Evolutionary conservation across 495 filamentous ascomycete genomes (phyloP), one percentile per base, ranked within the genome.

Genomic region (Lophium mytilinum): DNA sequence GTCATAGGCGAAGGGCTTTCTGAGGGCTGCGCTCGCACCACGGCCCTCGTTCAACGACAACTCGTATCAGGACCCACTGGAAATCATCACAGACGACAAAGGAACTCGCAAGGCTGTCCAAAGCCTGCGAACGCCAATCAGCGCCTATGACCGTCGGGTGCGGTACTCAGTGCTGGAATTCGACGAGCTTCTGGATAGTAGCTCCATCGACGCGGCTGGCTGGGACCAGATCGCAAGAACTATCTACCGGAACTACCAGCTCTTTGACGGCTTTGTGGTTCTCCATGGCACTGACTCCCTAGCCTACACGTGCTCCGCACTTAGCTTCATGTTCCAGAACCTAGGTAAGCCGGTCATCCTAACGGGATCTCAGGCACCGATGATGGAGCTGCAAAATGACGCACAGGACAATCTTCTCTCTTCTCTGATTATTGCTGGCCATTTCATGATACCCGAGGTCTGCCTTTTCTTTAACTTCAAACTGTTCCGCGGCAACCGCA

Each of bases 251-350:
- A 98, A 98, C 71, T 98, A 96, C 71, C 81, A 83, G 49, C 80
- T 89, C 4, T 98, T 90, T 66, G 93, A 97, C 71, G 90, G 85
- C 18, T 98, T 98, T 67, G 90, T 98, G 9, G 78, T 98, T 15
- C 80, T 97, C n/a, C 93, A 98, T 70, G 93, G 93, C 59, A 98
- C 93, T 2, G 93, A 98, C 69, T 90, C 85, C 52, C 75, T 97
- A 52, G 87, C 91, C 9, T 96, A 96, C 69, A 94, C 90, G 1
- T 88, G 86, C 65, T 95, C 90, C 5, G 91, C 91, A 2, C 75
- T 97, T 49, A 90, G 88, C 62, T 97, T 96, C 73, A 96, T 96
- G 91, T 78, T 97, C 58, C 82, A 86, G 49, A 87, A 95, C 64
- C 77, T 98, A 1, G 90, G 89, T 7, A 96, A 96, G 71, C 87